A percentile compares a stretch with the other conserved stretches of the same genome.
Conservation (phyloP, 2,329 filamentous ascomycete species). For the Aspergillus puulaauensis region DNA sequence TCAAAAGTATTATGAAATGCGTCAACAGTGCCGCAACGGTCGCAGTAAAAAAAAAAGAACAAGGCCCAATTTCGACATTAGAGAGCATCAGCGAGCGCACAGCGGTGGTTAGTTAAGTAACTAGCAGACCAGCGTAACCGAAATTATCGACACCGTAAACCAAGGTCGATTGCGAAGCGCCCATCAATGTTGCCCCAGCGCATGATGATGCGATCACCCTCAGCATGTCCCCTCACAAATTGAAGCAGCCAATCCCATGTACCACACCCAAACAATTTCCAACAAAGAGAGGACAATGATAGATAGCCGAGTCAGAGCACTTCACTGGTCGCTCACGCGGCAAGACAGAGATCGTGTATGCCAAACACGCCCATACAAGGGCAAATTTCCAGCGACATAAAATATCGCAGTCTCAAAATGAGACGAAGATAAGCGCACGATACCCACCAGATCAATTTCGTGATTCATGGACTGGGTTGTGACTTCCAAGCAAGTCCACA, state of each 20-base stretch:
- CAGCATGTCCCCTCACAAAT: not conserved
- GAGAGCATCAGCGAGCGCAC: constrained; percentile 61
- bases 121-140: constrained; percentile 9
- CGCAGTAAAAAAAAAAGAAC: constrained; percentile 20
- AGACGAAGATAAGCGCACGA: not conserved
- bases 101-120: constrained; percentile 49
- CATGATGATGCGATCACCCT: not conserved
- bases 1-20: constrained; percentile 21
- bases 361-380: not conserved
- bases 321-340: not conserved
- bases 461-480: not conserved
- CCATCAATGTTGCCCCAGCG: not conserved
- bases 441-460: not conserved
- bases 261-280: not conserved
- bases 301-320: not conserved
- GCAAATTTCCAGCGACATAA: not conserved
- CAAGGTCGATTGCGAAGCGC: not conserved
- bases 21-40: constrained; percentile 24
- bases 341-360: not conserved
- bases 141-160: not conserved
- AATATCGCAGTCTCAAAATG: not conserved
- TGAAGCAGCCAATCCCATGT: not conserved
- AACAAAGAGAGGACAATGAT: not conserved
- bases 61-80: constrained; percentile 25
- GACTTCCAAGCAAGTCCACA: not conserved